These are phyloP conservation scores for Penicillium thymicola DNA, from an alignment of 2,329 filamentous ascomycete genomes.

Conservation along the genomic window DNA sequence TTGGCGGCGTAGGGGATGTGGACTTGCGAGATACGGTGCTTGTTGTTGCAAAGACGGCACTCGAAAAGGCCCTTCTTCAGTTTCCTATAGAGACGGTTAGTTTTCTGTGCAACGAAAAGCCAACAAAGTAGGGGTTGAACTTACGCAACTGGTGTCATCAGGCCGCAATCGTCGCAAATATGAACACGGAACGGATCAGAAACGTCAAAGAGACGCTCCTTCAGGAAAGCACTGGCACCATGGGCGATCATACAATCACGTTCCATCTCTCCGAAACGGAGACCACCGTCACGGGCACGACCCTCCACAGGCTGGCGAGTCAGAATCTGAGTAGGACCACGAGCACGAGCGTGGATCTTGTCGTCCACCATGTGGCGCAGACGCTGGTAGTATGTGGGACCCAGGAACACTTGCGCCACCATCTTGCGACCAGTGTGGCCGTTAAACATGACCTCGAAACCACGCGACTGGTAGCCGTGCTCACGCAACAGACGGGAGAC, in stretches of 20 bases:
- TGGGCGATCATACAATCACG: constrained; percentile 99
- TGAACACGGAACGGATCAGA: constrained; percentile 97
- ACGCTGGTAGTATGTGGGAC: constrained; percentile 97
- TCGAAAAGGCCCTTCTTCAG: constrained; percentile 95
- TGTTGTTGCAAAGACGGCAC: constrained; percentile 97
- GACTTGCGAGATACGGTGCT: constrained; percentile 96
- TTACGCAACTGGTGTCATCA: constrained; percentile 99
- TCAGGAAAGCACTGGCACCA: constrained; percentile 92
- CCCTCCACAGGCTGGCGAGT: constrained; percentile 96
- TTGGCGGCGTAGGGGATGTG: constrained; percentile 98
- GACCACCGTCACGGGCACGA: constrained; percentile 94
- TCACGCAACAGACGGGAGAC: constrained; percentile 82
- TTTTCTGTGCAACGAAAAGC: constrained; percentile 3
- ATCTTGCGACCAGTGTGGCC: constrained; percentile 94
- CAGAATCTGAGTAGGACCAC: constrained; percentile 94
- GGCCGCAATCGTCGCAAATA: constrained; percentile 95
- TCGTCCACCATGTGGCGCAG: constrained; percentile 99
- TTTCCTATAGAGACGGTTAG: constrained; percentile 56
- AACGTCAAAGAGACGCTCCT: constrained; percentile 95
- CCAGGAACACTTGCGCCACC: constrained; percentile 91
- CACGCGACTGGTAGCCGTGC: constrained; percentile 93
- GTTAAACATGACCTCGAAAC: constrained; percentile 98
- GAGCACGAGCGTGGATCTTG: constrained; percentile 98
- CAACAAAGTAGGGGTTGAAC: constrained; percentile 42
- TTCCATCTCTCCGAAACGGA: constrained; percentile 99